Percentiles rank a stretch among this genome's conserved stretches.
Evolutionary conservation across 225 moss, liverwort and hornwort genomes (phyloP).

Genomic region (Rhytidiadelphus loreus): DNA sequence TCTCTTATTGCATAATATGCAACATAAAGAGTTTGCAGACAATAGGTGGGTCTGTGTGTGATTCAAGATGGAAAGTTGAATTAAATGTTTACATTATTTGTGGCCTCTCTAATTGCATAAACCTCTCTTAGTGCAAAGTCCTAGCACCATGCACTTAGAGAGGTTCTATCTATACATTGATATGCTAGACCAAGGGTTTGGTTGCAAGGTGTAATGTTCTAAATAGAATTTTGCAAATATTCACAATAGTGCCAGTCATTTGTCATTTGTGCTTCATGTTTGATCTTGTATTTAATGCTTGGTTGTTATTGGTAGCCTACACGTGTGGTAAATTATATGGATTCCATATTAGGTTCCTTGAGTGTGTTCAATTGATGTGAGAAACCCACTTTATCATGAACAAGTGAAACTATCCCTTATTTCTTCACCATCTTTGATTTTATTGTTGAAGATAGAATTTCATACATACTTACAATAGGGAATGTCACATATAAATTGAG

Average conservation of each 20-base stretch:
- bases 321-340: neutral
- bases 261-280: neutral
- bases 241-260: neutral
- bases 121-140: no score
- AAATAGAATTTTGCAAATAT: neutral
- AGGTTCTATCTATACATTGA: no score
- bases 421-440: neutral
- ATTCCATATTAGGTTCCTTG: neutral
- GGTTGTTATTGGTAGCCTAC: no score
- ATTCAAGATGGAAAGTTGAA: no score
- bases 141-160: no score
- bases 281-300: neutral
- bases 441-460: no score
- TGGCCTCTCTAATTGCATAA: no score
- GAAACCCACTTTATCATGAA: neutral
- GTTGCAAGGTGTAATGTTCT: accelerated
- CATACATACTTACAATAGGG: no score
- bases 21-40: no score
- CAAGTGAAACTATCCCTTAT: neutral
- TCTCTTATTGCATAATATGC: no score
- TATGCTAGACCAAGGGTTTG: neutral
- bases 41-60: no score
- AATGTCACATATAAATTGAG: neutral
- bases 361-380: neutral
- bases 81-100: no score